Base-by-base conservation (phyloP, 1,139 yeast genomes). In the Blastobotrys persicus region DNA sequence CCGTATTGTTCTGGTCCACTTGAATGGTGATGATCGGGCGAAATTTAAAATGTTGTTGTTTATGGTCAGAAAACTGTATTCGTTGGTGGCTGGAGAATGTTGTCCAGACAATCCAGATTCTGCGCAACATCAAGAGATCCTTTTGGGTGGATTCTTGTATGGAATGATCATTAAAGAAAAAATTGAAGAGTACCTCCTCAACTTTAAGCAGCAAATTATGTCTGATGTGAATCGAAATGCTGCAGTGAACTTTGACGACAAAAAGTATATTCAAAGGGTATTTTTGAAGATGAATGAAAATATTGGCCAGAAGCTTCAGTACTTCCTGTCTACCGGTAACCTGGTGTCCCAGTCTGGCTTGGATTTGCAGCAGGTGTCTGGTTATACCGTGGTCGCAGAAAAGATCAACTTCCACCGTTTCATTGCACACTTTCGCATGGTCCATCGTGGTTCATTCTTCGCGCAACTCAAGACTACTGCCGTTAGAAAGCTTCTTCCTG, bases 61-160 rank as follows among this genome's bases (percentile, higher is more conserved):
- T 71, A 92, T 92, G 98, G 83, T 92, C 62, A 82, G 98, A 76
- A 94, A 92, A 70, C 78, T 92, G 54, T 94, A 94, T 68, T 79
- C 98, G 0, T 77, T 94, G 58, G 98, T 92, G 45, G 96, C 96
- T 37, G 98, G 98, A 52, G 97, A 91, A 65, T 91, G 98, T 71
- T 76, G 92, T 52, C 94, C 97, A 19, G 99, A 92, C 69, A 92
- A 94, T 72, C 98, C 99, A 64, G 99, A 92, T 83, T 95, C 98
- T 40, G 88, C 97, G 7, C 98, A 94, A 74, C 98, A 92, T 75
- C 99, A 92, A 73, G 99, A 92, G 73, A 89, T 92, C 31, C 74
- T 92, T 57, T 77, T 92, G 50, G 98, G 98, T 55, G 99, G 99
- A 18, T 89, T 92, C 78, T 75, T 92, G 50, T 92, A 88, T 63